phyloP scores from a whole-genome alignment of 73 alveolate species.

The Diophrys sp. region DNA sequence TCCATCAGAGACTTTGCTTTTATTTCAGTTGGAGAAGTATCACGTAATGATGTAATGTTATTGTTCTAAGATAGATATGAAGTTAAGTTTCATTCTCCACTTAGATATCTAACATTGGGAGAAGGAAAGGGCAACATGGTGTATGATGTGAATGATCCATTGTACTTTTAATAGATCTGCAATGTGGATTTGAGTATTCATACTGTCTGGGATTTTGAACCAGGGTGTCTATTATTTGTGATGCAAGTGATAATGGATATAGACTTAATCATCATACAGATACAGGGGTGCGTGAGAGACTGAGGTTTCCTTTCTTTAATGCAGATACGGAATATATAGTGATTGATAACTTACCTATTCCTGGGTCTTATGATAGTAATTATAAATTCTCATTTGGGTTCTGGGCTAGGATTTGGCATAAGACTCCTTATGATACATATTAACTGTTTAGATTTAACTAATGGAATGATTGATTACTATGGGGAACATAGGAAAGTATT shows the following conservation, averaged over 20 bases:
- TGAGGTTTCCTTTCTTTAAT: background rate
- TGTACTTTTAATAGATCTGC: background rate
- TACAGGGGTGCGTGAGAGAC: background rate
- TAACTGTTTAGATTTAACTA: background rate
- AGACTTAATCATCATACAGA: background rate
- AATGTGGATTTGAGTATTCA: background rate
- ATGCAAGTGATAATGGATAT: background rate
- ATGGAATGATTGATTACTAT: background rate
- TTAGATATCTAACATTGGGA: background rate
- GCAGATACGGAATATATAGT: background rate
- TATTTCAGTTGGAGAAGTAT: background rate
- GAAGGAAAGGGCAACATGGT: background rate
- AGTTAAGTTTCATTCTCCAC: background rate
- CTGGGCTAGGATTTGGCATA: background rate
- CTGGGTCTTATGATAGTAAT: background rate
- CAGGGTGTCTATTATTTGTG: background rate
- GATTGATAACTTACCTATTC: background rate
- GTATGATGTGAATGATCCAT: background rate
- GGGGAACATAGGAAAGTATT: background rate
- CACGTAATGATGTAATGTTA: background rate
- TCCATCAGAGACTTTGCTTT: background rate
- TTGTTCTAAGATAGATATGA: background rate
- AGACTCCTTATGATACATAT: background rate
- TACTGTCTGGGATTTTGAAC: background rate
- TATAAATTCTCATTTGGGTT: background rate